Evolutionary conservation across 345 rosid genomes (phyloP).

Genomic region (Sisymbrium altissimum): DNA sequence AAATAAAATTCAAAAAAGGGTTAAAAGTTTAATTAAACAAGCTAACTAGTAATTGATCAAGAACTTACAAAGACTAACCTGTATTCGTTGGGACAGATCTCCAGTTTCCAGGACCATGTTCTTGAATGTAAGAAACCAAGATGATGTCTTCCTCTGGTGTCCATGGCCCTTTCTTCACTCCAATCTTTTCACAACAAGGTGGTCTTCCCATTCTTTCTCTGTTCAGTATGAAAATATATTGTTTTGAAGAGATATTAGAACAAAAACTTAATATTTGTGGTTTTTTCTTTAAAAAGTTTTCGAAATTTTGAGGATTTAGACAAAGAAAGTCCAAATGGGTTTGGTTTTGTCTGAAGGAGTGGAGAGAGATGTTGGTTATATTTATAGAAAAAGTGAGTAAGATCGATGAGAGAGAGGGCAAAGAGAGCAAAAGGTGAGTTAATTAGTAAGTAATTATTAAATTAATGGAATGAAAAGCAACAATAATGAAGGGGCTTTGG

Average conservation of each 20-base stretch:
- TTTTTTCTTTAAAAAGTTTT: neutral
- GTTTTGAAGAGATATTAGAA: neutral
- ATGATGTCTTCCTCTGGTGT: slow-evolving; percentile 98
- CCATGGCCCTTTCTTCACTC: slow-evolving; percentile 99
- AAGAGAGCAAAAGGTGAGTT: slow-evolving; percentile 7
- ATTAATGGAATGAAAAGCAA: slow-evolving; percentile 30
- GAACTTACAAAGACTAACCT: slow-evolving; percentile 40
- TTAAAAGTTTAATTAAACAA: neutral
- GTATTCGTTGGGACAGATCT: slow-evolving; percentile 84
- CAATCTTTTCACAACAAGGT: slow-evolving; percentile 89
- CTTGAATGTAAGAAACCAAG: slow-evolving; percentile 87
- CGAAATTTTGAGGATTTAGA: slow-evolving; percentile 14
- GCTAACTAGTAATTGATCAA: neutral
- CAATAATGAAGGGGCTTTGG: slow-evolving; percentile 33
- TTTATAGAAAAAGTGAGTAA: slow-evolving; percentile 35
- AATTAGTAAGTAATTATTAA: slow-evolving; percentile 26
- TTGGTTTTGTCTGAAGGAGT: slow-evolving; percentile 24
- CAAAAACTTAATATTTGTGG: neutral
- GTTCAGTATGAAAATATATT: neutral
- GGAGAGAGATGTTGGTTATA: slow-evolving; percentile 38
- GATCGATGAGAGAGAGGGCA: neutral
- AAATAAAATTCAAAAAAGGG: neutral
- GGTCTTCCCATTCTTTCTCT: slow-evolving; percentile 67
- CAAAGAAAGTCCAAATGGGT: slow-evolving; percentile 16
- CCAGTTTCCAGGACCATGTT: slow-evolving; percentile 99